Evolutionary conservation across 2,329 filamentous ascomycete genomes (phyloP).

Genomic region (Penicillium psychrosexuale): DNA sequence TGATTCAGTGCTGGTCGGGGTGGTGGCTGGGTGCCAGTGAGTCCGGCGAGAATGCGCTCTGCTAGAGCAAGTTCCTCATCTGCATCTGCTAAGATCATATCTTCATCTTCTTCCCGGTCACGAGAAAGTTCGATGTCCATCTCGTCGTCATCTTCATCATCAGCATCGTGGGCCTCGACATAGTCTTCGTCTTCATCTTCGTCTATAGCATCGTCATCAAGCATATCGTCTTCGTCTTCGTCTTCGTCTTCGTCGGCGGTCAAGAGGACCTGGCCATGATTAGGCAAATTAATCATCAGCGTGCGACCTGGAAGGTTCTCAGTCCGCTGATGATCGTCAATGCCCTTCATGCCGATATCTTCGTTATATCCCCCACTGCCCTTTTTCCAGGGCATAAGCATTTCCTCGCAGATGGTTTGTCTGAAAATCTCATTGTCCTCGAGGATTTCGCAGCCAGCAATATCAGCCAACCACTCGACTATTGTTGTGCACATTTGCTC

Average conservation of each 20-base stretch:
- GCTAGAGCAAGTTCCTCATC: conserved; percentile 71
- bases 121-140: conserved; percentile 31
- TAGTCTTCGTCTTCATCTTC: conserved; percentile 47
- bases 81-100: conserved; percentile 53
- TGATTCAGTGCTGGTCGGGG: conserved; percentile 44
- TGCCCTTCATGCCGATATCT: conserved; percentile 70
- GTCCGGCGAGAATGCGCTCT: conserved; percentile 74
- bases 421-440: conserved; percentile 75
- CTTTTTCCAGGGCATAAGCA: conserved; percentile 80
- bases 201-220: conserved; percentile 24
- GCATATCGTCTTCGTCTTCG: conserved; percentile 42
- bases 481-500: conserved; percentile 99
- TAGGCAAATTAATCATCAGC: conserved; percentile 41
- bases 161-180: conserved; percentile 49
- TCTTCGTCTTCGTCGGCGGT: conserved; percentile 51
- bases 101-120: conserved; percentile 49
- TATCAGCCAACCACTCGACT: conserved; percentile 92
- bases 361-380: conserved; percentile 82
- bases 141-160: conserved; percentile 47
- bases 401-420: conserved; percentile 81
- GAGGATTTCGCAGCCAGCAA: conserved; percentile 82
- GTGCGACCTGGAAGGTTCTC: conserved; percentile 46
- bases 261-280: conserved; percentile 41
- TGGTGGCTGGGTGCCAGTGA: conserved; percentile 64
- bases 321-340: conserved; percentile 74